Evolutionary conservation across 140 eudicot genomes (phyloP).

Genomic region (Bidens hawaiensis): DNA sequence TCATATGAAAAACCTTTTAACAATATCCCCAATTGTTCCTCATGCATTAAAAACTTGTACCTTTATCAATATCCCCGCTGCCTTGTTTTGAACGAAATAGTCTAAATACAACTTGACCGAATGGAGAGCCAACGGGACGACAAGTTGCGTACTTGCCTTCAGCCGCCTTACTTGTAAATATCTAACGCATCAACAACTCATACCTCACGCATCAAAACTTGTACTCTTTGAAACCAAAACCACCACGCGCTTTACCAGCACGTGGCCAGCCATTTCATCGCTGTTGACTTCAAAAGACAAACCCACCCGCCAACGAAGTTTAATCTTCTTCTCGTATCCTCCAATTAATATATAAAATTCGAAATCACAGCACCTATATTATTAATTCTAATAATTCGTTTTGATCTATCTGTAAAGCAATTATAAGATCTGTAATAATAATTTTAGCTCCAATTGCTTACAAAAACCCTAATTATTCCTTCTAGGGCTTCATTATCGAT

Average conservation of each 20-base stretch:
- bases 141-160: slow-evolving; percentile 11
- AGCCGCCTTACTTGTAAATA: slow-evolving; percentile 33
- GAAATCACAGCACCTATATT: slow-evolving; percentile 23
- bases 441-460: too few species aligned
- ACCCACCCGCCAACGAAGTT: slow-evolving; percentile 41
- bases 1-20: too few species aligned
- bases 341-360: slow-evolving; percentile 13
- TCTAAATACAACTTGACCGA: background rate
- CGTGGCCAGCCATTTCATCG: slow-evolving; percentile 22
- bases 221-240: too few species aligned
- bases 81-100: slow-evolving; percentile 24
- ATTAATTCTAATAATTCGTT: background rate
- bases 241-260: slow-evolving; percentile 16
- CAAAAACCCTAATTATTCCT: background rate
- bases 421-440: slow-evolving; percentile 30
- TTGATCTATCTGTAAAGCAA: slow-evolving; percentile 31
- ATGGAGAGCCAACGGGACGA: background rate
- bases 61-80: background rate
- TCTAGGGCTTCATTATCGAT: slow-evolving; percentile 17
- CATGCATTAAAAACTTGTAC: slow-evolving; percentile 12
- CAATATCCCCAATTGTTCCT: too few species aligned
- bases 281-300: slow-evolving; percentile 32
- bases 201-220: too few species aligned
- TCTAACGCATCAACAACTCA: background rate
- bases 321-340: slow-evolving; percentile 13